Evolutionary conservation across 2,329 filamentous ascomycete species (phyloP).

Genomic region (Microdochium paspali): DNA sequence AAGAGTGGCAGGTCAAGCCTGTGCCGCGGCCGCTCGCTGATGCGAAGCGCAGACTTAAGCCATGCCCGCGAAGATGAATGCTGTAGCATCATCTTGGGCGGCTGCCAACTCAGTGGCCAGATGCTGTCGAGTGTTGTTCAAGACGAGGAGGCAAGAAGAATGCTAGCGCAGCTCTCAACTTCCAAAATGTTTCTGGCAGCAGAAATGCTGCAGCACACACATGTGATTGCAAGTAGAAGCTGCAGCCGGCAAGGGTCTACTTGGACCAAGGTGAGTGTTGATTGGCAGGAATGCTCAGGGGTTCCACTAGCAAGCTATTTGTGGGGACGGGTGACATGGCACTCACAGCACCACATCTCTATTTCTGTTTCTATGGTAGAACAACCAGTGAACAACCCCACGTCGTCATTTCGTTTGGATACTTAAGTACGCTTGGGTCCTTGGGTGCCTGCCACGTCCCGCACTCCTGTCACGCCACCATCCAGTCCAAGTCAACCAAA

Average conservation of each 20-base stretch:
- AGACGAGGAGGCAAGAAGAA: too few relatives aligned
- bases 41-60: slow-evolving; percentile 31
- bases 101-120: too few relatives aligned
- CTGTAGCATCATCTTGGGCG: slow-evolving; percentile 24
- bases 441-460: background rate
- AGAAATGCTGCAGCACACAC: background rate
- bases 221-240: too few relatives aligned
- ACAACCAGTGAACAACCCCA: background rate
- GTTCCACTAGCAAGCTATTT: background rate
- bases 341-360: too few relatives aligned
- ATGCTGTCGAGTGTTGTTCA: too few relatives aligned
- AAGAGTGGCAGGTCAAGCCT: slow-evolving; percentile 33
- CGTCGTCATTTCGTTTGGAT: background rate
- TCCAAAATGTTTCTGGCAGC: too few relatives aligned
- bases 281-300: background rate
- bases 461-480: slow-evolving; percentile 9
- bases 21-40: slow-evolving; percentile 23
- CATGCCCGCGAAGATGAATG: slow-evolving; percentile 31
- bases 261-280: too few relatives aligned
- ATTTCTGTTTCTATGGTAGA: too few relatives aligned
- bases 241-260: background rate
- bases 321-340: background rate
- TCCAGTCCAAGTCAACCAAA: slow-evolving; percentile 2
- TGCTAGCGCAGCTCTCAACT: too few relatives aligned
- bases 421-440: too few relatives aligned